phyloP scores from a whole-genome alignment of 1,284 basidiomycete genomes.

The Mrakiaceae sp. region DNA sequence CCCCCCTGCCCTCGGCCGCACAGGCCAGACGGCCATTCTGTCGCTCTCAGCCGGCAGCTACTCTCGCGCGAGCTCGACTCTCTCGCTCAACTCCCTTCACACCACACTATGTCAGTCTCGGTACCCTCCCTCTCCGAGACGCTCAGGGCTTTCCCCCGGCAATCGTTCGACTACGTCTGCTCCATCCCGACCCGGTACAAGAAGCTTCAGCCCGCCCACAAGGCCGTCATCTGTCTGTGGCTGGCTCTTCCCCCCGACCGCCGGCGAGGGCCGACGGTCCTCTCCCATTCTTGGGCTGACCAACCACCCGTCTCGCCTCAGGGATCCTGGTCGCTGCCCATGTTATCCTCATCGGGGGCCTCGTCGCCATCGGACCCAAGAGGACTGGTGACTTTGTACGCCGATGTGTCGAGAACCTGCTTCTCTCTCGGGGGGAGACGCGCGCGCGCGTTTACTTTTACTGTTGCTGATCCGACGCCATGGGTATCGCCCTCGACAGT shows the following conservation, averaged over 20 bases:
- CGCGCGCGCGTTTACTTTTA: background rate
- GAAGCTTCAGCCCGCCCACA: background rate
- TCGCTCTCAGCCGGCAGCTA: too few species aligned
- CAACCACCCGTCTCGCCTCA: background rate
- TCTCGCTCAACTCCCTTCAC: too few species aligned
- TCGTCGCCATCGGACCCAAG: slow-evolving; percentile 5
- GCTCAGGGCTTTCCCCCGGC: background rate
- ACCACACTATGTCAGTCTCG: too few species aligned
- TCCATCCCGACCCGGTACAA: slow-evolving; percentile 1
- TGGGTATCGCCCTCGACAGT: background rate
- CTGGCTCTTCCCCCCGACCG: background rate
- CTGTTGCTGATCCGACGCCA: background rate
- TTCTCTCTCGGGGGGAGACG: background rate
- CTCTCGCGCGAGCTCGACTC: too few species aligned
- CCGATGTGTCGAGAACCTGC: background rate
- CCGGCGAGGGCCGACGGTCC: background rate
- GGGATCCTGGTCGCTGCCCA: slow-evolving; percentile 11
- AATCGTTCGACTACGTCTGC: background rate
- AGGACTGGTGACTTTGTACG: slow-evolving; percentile 8
- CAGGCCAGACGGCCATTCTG: too few species aligned
- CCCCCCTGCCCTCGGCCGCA: too few species aligned
- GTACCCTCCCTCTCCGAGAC: too few species aligned
- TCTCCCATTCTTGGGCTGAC: background rate
- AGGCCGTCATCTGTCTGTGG: slow-evolving; percentile 6
- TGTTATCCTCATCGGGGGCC: background rate